Base-by-base conservation (phyloP, 768 basidiomycete genomes). In the Steccherinum ochraceum region DNA sequence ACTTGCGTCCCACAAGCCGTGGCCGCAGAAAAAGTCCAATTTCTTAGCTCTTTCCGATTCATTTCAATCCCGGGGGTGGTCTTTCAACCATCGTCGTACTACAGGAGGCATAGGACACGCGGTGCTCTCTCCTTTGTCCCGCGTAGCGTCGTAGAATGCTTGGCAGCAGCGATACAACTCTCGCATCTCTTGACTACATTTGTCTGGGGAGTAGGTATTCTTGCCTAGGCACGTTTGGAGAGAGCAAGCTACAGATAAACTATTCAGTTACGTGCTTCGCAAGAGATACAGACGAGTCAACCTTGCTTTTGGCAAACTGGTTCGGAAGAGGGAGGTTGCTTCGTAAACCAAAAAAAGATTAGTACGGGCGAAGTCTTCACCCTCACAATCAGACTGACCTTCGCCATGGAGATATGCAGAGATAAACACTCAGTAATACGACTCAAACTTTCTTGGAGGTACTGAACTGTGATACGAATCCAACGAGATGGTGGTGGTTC, bases 191-290 rank as follows among this genome's bases (percentile, higher is more conserved):
- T 66, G 59, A 40, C 81, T 69, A 58, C 86, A 89, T 54, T 74
- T 80, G 18, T 85, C 83, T 0, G 82, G 85, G 2, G 56, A 58
- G 58, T 85, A 87, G 0, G 80, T 84, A 62, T 87, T 76, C 53
- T 75, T 80, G 48, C 72, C 73, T 24, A 88, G 69, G 60, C 86
- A 89, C 1, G 68, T 50, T 41, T 87, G 86, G 2, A 88, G 67
- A 19, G 70, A 63, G 59, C 86, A 88, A 0, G 86, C 86, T 88
- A 57, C 23, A 24, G 16, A 19, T n/a, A 39, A 39, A n/a, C n/a
- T n/a, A n/a, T n/a, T n/a, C n/a, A n/a, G n/a, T n/a, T n/a, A n/a
- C n/a, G n/a, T n/a, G n/a, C n/a, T n/a, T n/a, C n/a, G 24, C 12
- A 42, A 30, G 13, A 13, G 12, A 7, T 50, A 5, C 16, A 12